phyloP scores from a whole-genome alignment of 495 filamentous ascomycete species.

The Talaromyces nanjingensis region DNA sequence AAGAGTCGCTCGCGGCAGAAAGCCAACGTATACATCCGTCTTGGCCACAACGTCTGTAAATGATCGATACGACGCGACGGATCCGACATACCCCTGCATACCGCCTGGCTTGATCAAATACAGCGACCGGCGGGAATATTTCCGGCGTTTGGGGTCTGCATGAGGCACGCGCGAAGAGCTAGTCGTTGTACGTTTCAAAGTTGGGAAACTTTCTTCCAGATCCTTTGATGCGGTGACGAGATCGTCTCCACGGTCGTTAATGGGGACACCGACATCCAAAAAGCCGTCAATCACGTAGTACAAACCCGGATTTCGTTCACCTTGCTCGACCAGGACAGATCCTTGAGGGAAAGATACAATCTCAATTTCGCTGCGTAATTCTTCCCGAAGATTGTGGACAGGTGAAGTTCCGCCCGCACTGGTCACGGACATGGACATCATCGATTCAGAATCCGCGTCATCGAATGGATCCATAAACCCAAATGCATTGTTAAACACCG shows the following conservation, averaged over 20 bases:
- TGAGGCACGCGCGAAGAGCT: constrained; percentile 34
- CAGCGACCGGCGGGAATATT: constrained; percentile 59
- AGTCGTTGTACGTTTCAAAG: constrained; percentile 42
- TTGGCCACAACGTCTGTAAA: constrained; percentile 96
- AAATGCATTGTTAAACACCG: constrained; percentile 84
- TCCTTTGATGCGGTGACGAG: constrained; percentile 23
- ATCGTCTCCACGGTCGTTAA: constrained; percentile 44
- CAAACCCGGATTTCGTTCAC: constrained; percentile 87
- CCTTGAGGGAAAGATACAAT: constrained; percentile 96
- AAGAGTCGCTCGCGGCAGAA: constrained; percentile 77
- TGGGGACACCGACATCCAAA: constrained; percentile 77
- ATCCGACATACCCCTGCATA: constrained; percentile 88
- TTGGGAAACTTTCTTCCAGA: constrained; percentile 36
- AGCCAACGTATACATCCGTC: constrained; percentile 97
- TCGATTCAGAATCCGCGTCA: constrained; percentile 83
- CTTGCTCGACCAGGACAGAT: constrained; percentile 93
- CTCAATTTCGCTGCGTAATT: constrained; percentile 87
- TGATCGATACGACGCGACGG: constrained; percentile 87
- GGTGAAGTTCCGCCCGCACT: constrained; percentile 48
- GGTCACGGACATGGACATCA: constrained; percentile 59
- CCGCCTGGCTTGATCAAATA: constrained; percentile 94
- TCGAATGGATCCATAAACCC: constrained; percentile 92
- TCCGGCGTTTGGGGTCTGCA: constrained; percentile 41
- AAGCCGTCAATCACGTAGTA: constrained; percentile 99
- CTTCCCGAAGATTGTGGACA: constrained; percentile 52